Evolutionary conservation across 441 rosid genomes (phyloP), one percentile per base, ranked within the genome.

Genomic region (Populus hybrid): DNA sequence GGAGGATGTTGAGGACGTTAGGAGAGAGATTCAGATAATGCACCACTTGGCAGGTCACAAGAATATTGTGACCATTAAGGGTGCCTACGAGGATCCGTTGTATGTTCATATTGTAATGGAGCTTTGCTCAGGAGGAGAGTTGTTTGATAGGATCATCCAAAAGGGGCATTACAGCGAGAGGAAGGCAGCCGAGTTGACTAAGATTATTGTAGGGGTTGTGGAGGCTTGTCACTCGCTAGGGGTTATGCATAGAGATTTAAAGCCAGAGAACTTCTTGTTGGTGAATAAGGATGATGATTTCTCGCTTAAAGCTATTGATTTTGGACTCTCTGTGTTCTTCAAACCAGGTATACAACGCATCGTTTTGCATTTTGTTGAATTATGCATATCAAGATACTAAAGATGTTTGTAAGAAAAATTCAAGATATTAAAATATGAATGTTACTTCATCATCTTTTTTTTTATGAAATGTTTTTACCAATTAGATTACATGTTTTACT

Each of bases 1-100:
- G 78, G 99, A 95, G 84, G 99, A 95, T 77, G 94, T 95, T 70
- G 99, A 93, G 77, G 99, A 95, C 82, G 98, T 94, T 73, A 83
- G 99, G 70, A 89, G 99, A 78, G 99, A 95, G 88, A 95, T 95
- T 84, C 98, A 94, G 92, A 93, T 94, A 80, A 95, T 95, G 99
- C 99, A 95, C 79, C 99, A 93, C 86, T 91, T 95, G 86, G 99
- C 98, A 0, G 98, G 97, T 83, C 99, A 95, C 80, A 92, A 85
- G 85, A 93, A 93, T 75, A 93, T 95, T 78, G 98, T 95, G 74
- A 93, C 93, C 1, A 95, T 95, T 32, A 95, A 92, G 86, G 98
- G 99, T 79, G 98, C 99, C 46, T 95, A 93, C 32, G 99, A 95
- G 85, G 99, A 95, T 75, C 67, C 91, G 14, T 84, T 93, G 64